Conservation (phyloP, 768 basidiomycete genomes). For the Rhizopogon vinicolor region DNA sequence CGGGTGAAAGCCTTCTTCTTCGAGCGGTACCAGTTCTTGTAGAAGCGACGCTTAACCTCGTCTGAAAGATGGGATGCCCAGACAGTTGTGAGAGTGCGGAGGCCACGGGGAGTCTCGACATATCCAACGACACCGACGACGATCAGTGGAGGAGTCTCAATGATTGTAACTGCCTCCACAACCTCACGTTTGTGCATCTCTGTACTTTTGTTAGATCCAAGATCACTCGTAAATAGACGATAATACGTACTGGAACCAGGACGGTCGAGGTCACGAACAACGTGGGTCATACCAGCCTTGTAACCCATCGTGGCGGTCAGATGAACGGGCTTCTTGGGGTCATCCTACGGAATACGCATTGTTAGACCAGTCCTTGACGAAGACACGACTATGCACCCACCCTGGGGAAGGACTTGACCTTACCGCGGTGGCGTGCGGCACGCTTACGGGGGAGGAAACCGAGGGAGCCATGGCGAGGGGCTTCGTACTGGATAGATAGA, state of each 20-base stretch:
- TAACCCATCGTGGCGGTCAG: conserved; percentile 98
- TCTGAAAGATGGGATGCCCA: conserved; percentile 98
- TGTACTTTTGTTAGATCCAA: conserved; percentile 25
- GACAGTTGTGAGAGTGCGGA: conserved; percentile 97
- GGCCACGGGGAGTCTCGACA: conserved; percentile 98
- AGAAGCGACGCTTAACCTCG: conserved; percentile 98
- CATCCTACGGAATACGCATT: conserved; percentile 59
- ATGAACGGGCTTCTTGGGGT: conserved; percentile 98
- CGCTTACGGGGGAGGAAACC: conserved; percentile 97
- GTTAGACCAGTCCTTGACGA: conserved; percentile 4
- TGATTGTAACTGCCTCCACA: conserved; percentile 93
- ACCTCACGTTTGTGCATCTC: conserved; percentile 99
- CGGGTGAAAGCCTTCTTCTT: conserved; percentile 99
- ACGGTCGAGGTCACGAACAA: conserved; percentile 98
- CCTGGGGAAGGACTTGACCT: conserved; percentile 99
- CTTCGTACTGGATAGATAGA: conserved; percentile 73
- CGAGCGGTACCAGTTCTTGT: conserved; percentile 99
- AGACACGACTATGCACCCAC: conserved; percentile 38
- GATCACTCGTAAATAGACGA: neutral
- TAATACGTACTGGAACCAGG: conserved; percentile 90
- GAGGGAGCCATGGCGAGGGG: conserved; percentile 96
- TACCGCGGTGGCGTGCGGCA: conserved; percentile 94
- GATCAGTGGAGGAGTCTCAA: conserved; percentile 97
- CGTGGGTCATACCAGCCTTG: conserved; percentile 99
- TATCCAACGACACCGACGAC: conserved; percentile 98